Conservation (phyloP, 768 basidiomycete species). For the Leucosporidium yakuticum region DNA sequence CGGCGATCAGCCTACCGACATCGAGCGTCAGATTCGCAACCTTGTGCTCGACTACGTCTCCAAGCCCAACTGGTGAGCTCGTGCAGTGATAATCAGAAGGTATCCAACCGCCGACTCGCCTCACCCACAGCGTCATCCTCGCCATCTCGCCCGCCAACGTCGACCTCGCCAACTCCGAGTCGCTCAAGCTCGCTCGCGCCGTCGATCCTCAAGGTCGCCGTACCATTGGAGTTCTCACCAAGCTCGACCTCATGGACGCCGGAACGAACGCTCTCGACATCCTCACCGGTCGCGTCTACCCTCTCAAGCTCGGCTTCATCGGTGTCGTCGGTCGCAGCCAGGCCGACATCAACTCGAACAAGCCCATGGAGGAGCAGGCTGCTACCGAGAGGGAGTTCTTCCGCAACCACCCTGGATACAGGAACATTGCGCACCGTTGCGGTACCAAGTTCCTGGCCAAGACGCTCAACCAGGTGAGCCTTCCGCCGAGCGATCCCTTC, state of each 20-base stretch:
- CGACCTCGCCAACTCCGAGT: constrained; percentile 96
- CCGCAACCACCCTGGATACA: constrained; percentile 76
- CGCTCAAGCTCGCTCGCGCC: constrained; percentile 88
- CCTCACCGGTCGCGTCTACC: constrained; percentile 92
- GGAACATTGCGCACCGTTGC: constrained; percentile 93
- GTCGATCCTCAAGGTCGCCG: constrained; percentile 94
- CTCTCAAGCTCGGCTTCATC: constrained; percentile 95
- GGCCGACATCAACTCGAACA: constrained; percentile 86
- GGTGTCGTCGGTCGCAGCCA: constrained; percentile 97
- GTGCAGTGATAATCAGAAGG: not conserved
- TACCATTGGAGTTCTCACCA: constrained; percentile 93
- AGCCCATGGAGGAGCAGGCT: constrained; percentile 76
- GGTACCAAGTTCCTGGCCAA: constrained; percentile 94
- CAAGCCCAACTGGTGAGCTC: constrained; percentile 80
- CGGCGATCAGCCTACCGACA: constrained; percentile 85
- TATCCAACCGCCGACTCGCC: not conserved
- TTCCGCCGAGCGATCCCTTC: not conserved
- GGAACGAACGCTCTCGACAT: constrained; percentile 97
- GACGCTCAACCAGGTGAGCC: constrained; percentile 78
- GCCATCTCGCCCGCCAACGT: constrained; percentile 97
- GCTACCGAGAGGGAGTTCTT: constrained; percentile 88
- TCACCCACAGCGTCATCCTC: constrained; percentile 69
- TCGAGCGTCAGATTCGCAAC: constrained; percentile 90
- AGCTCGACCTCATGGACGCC: constrained; percentile 98
- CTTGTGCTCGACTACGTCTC: constrained; percentile 94